These are phyloP conservation scores for Saccharomycopsis oosterbeekiorum DNA, from an alignment of 805 yeast species.

Conservation along the genomic window DNA sequence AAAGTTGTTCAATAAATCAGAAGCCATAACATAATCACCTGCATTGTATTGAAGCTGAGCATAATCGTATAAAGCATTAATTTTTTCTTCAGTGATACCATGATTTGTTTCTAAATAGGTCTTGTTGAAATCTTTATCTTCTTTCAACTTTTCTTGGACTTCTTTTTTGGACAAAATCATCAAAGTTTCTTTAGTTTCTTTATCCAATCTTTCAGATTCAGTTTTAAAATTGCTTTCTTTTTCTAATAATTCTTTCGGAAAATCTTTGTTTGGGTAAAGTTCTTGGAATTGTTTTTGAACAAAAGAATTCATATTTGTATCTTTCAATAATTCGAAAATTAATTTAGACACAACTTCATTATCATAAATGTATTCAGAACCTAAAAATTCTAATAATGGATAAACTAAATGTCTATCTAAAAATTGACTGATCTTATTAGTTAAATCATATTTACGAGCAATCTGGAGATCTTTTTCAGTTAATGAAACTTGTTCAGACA, in stretches of 20 bases:
- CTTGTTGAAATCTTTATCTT: slow-evolving; percentile 46
- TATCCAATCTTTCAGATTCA: slow-evolving; percentile 30
- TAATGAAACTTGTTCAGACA: slow-evolving; percentile 15
- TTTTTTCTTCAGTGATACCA: slow-evolving; percentile 38
- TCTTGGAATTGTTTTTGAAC: slow-evolving; percentile 35
- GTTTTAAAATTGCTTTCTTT: slow-evolving; percentile 33
- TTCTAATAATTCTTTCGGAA: slow-evolving; percentile 33
- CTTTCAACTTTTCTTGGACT: slow-evolving; percentile 42
- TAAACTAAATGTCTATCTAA: slow-evolving; percentile 53
- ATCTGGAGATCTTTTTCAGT: slow-evolving; percentile 29
- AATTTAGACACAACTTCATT: slow-evolving; percentile 35
- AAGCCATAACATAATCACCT: slow-evolving; percentile 52
- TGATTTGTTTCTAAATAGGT: slow-evolving; percentile 35
- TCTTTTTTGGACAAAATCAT: slow-evolving; percentile 38
- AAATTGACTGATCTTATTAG: slow-evolving; percentile 44
- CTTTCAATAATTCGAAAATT: slow-evolving; percentile 45
- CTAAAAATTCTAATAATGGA: slow-evolving; percentile 40
- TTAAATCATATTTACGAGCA: slow-evolving; percentile 44
- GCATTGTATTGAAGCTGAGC: slow-evolving; percentile 56
- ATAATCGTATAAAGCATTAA: slow-evolving; percentile 43
- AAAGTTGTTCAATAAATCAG: slow-evolving; percentile 48
- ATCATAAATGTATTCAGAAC: slow-evolving; percentile 34
- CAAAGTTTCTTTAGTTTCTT: slow-evolving; percentile 36
- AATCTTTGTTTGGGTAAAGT: slow-evolving; percentile 30
- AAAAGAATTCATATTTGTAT: slow-evolving; percentile 46